These are phyloP conservation scores for Dactylellina haptotyla DNA, from an alignment of 2,329 filamentous ascomycete genomes.

Conservation along the genomic window DNA sequence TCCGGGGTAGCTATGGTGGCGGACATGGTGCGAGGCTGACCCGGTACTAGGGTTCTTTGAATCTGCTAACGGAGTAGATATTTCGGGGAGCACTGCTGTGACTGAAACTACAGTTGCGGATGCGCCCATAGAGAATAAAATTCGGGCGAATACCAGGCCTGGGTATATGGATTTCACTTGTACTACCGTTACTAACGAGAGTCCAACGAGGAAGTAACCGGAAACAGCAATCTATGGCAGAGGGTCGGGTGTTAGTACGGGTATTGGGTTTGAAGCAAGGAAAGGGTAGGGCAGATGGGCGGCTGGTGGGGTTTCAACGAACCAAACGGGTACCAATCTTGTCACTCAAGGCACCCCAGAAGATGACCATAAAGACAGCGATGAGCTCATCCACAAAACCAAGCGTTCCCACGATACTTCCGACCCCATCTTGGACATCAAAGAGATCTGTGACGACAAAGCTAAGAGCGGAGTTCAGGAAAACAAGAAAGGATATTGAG, in stretches of 20 bases:
- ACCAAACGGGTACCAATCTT: slow-evolving; percentile 74
- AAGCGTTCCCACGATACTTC: slow-evolving; percentile 82
- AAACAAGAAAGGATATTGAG: slow-evolving; percentile 88
- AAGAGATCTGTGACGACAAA: slow-evolving; percentile 87
- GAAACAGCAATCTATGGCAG: slow-evolving; percentile 71
- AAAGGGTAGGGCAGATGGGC: not conserved
- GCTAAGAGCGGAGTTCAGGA: slow-evolving; percentile 83
- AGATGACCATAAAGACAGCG: slow-evolving; percentile 80
- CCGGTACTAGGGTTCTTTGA: not conserved
- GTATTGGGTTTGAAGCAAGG: not conserved
- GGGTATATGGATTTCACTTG: slow-evolving; percentile 89
- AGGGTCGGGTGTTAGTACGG: no score
- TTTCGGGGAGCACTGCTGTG: slow-evolving; percentile 86
- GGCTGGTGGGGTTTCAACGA: not conserved
- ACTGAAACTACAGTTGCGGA: slow-evolving; percentile 74
- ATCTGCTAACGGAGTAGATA: slow-evolving; percentile 62
- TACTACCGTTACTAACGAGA: slow-evolving; percentile 81
- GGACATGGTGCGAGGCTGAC: slow-evolving; percentile 17
- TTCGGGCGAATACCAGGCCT: slow-evolving; percentile 81
- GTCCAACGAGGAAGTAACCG: slow-evolving; percentile 83
- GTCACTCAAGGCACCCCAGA: slow-evolving; percentile 82
- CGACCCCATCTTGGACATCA: slow-evolving; percentile 76
- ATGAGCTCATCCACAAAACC: slow-evolving; percentile 87
- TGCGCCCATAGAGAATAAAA: slow-evolving; percentile 89
- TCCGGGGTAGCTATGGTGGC: slow-evolving; percentile 21